Base-by-base conservation (phyloP, 2,329 filamentous ascomycete genomes). In the Trichothecium sympodiale region DNA sequence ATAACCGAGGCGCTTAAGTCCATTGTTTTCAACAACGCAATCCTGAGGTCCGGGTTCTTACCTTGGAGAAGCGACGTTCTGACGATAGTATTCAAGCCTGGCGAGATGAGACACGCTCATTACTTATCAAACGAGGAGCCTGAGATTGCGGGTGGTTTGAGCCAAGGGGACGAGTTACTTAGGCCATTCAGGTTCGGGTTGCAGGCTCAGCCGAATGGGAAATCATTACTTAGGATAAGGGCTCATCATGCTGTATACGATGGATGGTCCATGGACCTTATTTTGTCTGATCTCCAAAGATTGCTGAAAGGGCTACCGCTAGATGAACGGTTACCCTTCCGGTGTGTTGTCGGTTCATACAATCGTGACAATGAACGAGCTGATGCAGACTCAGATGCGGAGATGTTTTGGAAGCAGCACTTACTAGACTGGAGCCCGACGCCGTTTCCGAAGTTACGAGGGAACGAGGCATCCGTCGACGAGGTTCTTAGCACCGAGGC, bases 241-340 rank as follows among this genome's bases (percentile, higher is more conserved):
- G 7, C 12, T n/a, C 87, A 94, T 51, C 88, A 95, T 56, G 77
- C 84, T 1, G 54, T 93, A 1, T 95, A 94, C 50, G 88, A 95
- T 54, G 88, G 87, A n/a, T 95, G 88, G 88, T 88, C 86, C 0
- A 70, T 87, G 50, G 82, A 94, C 35, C 62, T 89, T 20, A 56
- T 93, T 0, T 46, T 84, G 12, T 60, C 69, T 17, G 85, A 94
- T 51, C 59, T 94, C 4, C 64, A 70, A 4, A 49, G 47, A 0
- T 44, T 81, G 2, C 47, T 82, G 0, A 34, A 35, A 18, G 50
- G 52, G 8, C 36, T 41, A 2, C 12, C 34, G 4, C 42, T 60
- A 2, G 27, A 44, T 1, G 29, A 46, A 1, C 65, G 78, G 18
- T 72, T 75, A 1, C 65, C 76, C 17, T 94, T 84, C 46, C 59